phyloP scores from a whole-genome alignment of 257 asterid species.

The Scutellaria minor region DNA sequence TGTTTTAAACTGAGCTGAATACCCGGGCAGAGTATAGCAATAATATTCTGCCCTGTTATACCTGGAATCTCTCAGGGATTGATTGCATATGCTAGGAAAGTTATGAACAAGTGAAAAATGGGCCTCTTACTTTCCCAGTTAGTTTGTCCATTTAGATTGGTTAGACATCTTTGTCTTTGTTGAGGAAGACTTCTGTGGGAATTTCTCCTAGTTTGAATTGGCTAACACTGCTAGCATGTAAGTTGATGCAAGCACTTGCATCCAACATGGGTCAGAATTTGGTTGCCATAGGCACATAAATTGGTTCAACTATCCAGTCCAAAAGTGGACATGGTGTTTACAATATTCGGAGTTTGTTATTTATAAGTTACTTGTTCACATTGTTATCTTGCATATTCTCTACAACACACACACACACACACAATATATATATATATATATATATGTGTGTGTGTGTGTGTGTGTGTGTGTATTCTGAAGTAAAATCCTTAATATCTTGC shows the following conservation, averaged over 20 bases:
- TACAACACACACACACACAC: too few relatives aligned
- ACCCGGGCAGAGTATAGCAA: too few relatives aligned
- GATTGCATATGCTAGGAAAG: constrained; percentile 9
- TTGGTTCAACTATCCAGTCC: neutral
- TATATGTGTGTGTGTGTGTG: too few relatives aligned
- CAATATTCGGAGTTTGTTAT: neutral
- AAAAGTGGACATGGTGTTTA: neutral
- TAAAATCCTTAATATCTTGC: constrained; percentile 11
- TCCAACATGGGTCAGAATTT: constrained; percentile 8
- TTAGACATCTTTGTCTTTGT: neutral
- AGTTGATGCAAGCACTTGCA: constrained; percentile 13
- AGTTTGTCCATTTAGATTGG: neutral
- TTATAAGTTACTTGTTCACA: constrained; percentile 7
- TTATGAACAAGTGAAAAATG: constrained; percentile 16
- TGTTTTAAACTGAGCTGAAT: neutral
- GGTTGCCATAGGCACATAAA: neutral
- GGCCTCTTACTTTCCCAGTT: too few relatives aligned
- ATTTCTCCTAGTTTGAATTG: constrained; percentile 20
- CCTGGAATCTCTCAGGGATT: neutral
- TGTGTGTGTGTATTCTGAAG: neutral
- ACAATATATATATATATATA: neutral
- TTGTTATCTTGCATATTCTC: constrained; percentile 9
- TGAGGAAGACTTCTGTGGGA: constrained; percentile 4
- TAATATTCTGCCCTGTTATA: too few relatives aligned
- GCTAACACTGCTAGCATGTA: neutral